Evolutionary conservation across 305 asterid genomes (phyloP), one percentile per base, ranked within the genome.

Genomic region (Ilex paraguariensis): DNA sequence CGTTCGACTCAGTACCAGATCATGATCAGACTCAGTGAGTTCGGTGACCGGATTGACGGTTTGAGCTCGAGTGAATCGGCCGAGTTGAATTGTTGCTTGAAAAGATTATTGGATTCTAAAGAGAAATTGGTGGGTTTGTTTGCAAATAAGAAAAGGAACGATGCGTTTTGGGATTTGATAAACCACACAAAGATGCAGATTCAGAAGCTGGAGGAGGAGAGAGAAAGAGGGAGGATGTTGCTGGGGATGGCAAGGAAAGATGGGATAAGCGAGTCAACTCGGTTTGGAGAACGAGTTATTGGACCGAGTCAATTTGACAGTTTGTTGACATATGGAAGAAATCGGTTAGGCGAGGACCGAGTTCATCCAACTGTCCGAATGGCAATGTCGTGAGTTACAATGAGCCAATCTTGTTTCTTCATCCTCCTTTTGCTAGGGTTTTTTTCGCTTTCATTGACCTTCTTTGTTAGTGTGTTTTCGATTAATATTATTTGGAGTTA

Each of bases 1-100:
- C 71, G 84, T 2, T 69, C 68, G 28, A 50, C 45, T 44, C 84
- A 79, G 66, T 53, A 53, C n/a, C 76, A 72, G 14, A 69, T 79
- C 39, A 30, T 59, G 62, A 42, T 54, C 6, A 67, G 75, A 66
- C 73, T 79, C 64, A 6, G 61, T 31, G 79, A 63, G 57, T 65
- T 78, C 1, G 14, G 39, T 0, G 62, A 36, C 7, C 48, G 40
- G 3, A 56, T 75, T 28, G 52, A 31, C 1, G 28, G 54, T 32
- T 50, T 75, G 74, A 75, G 69, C 53, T 51, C 57, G 9, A 42
- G 21, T 13, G 77, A 71, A 33, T 71, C 72, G 69, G 42, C 74
- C 21, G 80, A 75, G 65, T 67, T 75, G 58, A 54, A 60, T 15
- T 21, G 39, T 28, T 67, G 63, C 31, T 71, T 71, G 74, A 57